Percentiles rank a stretch among this genome's conserved stretches.
Evolutionary conservation across 345 rosid species (phyloP).

Genomic region (Murraya koenigii): DNA sequence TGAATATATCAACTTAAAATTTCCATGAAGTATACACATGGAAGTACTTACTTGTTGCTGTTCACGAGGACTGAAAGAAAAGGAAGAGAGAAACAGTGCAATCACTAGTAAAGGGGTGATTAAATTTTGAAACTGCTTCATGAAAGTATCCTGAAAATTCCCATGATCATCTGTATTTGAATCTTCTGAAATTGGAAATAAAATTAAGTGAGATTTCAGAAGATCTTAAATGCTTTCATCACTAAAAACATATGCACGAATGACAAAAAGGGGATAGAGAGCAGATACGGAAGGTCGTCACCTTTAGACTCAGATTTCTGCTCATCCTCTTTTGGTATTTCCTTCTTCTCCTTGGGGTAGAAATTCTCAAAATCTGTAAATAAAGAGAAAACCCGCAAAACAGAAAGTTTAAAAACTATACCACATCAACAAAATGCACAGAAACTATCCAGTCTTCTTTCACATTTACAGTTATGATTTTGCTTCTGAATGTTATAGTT

Average conservation of each 20-base stretch:
- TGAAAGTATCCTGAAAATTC: slow-evolving; percentile 46
- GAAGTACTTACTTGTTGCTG: slow-evolving; percentile 58
- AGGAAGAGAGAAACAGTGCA: slow-evolving; percentile 46
- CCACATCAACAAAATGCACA: neutral
- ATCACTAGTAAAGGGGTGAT: slow-evolving; percentile 54
- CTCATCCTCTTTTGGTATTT: slow-evolving; percentile 65
- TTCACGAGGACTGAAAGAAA: slow-evolving; percentile 44
- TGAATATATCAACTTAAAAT: neutral
- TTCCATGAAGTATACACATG: neutral
- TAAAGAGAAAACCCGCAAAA: neutral
- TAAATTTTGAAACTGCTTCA: slow-evolving; percentile 47
- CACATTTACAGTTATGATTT: neutral
- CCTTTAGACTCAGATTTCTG: slow-evolving; percentile 89
- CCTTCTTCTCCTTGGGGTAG: slow-evolving; percentile 81
- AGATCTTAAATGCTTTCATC: neutral
- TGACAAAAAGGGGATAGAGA: neutral
- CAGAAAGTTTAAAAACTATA: neutral
- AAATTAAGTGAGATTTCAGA: slow-evolving; percentile 3
- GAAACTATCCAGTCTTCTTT: neutral
- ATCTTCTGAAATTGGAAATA: slow-evolving; percentile 54
- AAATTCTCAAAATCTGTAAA: slow-evolving; percentile 83
- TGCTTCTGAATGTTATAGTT: neutral
- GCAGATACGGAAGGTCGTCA: slow-evolving; percentile 12
- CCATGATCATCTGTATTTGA: slow-evolving; percentile 55
- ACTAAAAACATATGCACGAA: neutral